Base-by-base conservation (phyloP, 2,329 filamentous ascomycete species). In the Fusarium globosum region DNA sequence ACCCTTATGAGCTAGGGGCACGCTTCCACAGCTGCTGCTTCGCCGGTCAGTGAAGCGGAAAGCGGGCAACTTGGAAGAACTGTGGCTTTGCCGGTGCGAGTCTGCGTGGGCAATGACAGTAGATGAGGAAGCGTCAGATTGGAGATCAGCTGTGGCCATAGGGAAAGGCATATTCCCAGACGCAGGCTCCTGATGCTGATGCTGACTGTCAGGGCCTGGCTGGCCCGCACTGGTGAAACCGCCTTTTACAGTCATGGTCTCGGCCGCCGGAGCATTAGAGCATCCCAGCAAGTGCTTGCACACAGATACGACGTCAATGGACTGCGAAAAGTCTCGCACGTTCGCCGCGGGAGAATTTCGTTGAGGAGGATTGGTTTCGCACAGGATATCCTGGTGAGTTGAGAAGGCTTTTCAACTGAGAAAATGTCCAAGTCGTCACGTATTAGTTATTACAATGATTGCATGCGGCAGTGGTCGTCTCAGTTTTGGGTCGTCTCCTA, bases 41-140 rank as follows among this genome's bases (percentile, higher is more conserved):
- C 81, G 81, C 61, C 86, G 81, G 80, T 89, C 87, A 72, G 83
- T 85, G 77, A 88, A 87, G 66, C 87, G 87, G 79, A 86, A 88
- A 28, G 87, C 84, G 35, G 88, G 87, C 72, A 89, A 80, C 75
- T 89, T 89, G 69, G 87, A 89, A 43, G 87, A 85, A 76, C 84
- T 88, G 79, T 89, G 85, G 77, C 79, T 86, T 72, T 87, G 86
- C 61, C 87, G 86, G 79, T 89, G 87, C 49, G 81, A 79, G 74
- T 89, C 86, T 60, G 79, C 70, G 65, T 69, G 74, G 59, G 71
- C 63, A 53, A 72, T 51, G 35, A 23, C 62, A 42, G 67, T 53
- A 46, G 69, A 59, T 36, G 67, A 63, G 42, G 69, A 67, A 61
- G 68, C 65, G 64, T 72, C 56, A 55, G 72, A 57, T 62, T 72